Base-by-base conservation (phyloP, 768 basidiomycete genomes). In the Tylopilus cervinicoccineus region DNA sequence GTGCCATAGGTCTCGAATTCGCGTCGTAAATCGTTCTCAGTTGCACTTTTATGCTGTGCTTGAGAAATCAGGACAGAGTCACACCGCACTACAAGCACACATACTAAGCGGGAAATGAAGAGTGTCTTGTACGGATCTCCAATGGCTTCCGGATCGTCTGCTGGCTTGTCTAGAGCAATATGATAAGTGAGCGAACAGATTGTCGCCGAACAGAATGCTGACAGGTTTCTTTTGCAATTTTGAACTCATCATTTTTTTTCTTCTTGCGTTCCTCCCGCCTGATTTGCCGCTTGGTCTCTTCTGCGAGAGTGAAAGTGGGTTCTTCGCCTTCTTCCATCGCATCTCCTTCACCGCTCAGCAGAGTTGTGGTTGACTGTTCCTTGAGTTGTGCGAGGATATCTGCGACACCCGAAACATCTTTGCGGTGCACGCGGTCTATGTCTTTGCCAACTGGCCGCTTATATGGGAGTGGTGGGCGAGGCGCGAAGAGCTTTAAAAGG, bases 71-170 rank as follows among this genome's bases (percentile, higher is more conserved):
- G 57, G 45, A 46, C 16, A 43, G 27, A 6, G 12, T 3, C 46
- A 50, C 14, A 46, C 14, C 13, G 20, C 8, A 13, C 17, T 45
- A 16, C 27, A 38, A 31, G 37, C 28, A 33, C 5, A 67, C 73
- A 31, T 62, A 94, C 93, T 65, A 99, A 71, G 57, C 93, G 85
- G 28, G 94, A 88, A 53, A 98, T 93, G 69, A 99, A 99, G 20
- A 99, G 75, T 0, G 96, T 98, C 67, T 98, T 98, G 74, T 97
- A 99, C 4, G 96, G 96, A 63, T 99, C 96, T 3, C 96, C 96
- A 34, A 86, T 76, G 27, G 93, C 94, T 63, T 95, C 84, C 12
- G 85, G 47, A 61, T 99, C 94, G 45, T 95, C 94, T 17, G 86
- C 77, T 9, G 96, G 96, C 65, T 93, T 92, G 71, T 94, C 95